Base-by-base conservation (phyloP, 2,329 filamentous ascomycete genomes). In the Ophiognomonia clavigignenti-juglandacearum region DNA sequence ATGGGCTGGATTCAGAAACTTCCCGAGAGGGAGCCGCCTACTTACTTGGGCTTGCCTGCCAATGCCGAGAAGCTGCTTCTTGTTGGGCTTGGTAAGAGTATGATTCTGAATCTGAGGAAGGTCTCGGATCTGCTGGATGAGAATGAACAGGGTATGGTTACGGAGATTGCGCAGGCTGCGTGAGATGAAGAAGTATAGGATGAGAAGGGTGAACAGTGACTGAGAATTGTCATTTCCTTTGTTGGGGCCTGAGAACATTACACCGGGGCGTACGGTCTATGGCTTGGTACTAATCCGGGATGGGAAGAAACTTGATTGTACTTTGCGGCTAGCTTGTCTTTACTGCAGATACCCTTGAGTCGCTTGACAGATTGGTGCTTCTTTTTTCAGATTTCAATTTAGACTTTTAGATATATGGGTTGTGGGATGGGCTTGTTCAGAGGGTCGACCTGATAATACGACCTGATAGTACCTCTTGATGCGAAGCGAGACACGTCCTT, bases 21-120 rank as follows among this genome's bases (percentile, higher is more conserved):
- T 52, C 93, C 93, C 0, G 93, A 98, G 75, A 83, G 93, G 59
- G 93, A 98, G 66, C 95, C 95, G 23, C 93, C 93, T 4, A 96
- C 90, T 1, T 98, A 96, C 63, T 75, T 98, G 14, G 95, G 93
- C 19, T 69, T 98, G 56, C 93, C 93, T 29, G 88, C 89, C 23
- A 96, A 98, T 64, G 93, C 93, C 18, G 93, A 98, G 81, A 98
- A 97, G 70, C 64, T 98, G 62, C 68, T 98, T 58, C 76, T 98
- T 26, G 88, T 96, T 13, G 91, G 88, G 3, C 83, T 96, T 60
- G 95, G 92, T 36, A 80, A 81, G 61, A 87, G 85, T 59, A 83
- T 96, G 78, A 83, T 96, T 58, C 78, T 77, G 54, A 91, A 96
- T 65, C 59, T 97, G 64, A 83, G 85, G 61, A 88, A 85, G 65